A percentile compares a stretch with the other conserved stretches of the same genome.
Evolutionary conservation across 2,329 filamentous ascomycete genomes (phyloP).

Genomic region (Colletotrichum eremochloae): DNA sequence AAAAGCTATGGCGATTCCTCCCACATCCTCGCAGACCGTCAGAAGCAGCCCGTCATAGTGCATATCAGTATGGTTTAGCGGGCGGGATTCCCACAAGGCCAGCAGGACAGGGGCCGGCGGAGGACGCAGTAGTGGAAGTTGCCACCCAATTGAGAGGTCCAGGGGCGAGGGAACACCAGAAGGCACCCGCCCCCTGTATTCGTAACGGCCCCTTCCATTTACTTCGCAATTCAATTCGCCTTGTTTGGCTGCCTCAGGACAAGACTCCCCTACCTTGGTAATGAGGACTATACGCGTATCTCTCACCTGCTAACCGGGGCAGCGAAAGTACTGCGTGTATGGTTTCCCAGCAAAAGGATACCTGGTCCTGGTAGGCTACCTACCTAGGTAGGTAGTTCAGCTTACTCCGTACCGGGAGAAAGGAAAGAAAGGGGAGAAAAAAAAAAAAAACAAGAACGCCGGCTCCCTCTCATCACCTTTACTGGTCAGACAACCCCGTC

Average conservation of each 20-base stretch:
- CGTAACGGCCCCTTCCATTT: conserved; percentile 41
- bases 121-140: conserved; percentile 32
- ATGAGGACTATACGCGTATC: conserved; percentile 33
- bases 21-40: conserved; percentile 1
- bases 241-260: conserved; percentile 41
- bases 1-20: not conserved
- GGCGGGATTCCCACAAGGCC: conserved; percentile 35
- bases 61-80: conserved; percentile 28
- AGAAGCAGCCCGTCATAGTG: conserved; percentile 36
- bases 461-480: conserved; percentile 29
- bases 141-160: conserved; percentile 39
- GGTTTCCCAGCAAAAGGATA: conserved; percentile 27
- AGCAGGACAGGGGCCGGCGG: conserved; percentile 31
- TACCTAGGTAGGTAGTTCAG: not conserved
- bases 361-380: conserved; percentile 9
- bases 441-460: conserved; percentile 36
- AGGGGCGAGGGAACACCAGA: conserved; percentile 31
- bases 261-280: conserved; percentile 27
- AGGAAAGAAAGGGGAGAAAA: too few species aligned
- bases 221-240: conserved; percentile 37
- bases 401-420: not conserved
- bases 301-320: conserved; percentile 30
- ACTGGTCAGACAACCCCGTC: conserved; percentile 31
- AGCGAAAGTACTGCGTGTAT: conserved; percentile 32
- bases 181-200: conserved; percentile 39